Conservation (phyloP, 139 green algal genomes). For the Closterium sp. region DNA sequence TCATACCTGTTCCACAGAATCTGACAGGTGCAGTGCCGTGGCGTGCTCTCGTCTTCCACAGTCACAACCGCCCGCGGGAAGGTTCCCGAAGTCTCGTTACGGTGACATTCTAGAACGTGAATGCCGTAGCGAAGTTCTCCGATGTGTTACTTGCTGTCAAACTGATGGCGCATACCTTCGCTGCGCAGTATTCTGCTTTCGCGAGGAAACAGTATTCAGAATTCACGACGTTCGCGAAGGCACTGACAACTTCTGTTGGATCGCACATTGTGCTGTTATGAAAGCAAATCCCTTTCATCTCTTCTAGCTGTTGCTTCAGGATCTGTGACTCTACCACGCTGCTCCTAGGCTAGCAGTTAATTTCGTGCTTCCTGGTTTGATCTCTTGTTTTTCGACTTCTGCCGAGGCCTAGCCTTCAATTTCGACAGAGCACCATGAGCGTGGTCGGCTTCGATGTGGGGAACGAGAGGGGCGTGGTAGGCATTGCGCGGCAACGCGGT, state of each 20-base stretch:
- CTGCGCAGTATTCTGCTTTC: neutral
- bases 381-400: neutral
- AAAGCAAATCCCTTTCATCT: neutral
- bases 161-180: neutral
- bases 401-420: neutral
- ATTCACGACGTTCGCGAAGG: neutral
- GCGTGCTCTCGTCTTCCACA: neutral
- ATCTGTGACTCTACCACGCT: neutral
- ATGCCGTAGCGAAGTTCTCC: neutral
- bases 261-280: neutral
- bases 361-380: neutral
- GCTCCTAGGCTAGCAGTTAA: neutral
- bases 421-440: slow-evolving; percentile 63
- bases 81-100: neutral
- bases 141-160: neutral
- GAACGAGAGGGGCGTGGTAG: slow-evolving; percentile 80
- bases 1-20: neutral
- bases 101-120: neutral
- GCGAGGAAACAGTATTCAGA: neutral
- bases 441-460: slow-evolving; percentile 92
- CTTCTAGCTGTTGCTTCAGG: neutral
- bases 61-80: neutral
- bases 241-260: neutral
- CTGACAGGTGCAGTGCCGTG: neutral
- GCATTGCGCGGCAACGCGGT: slow-evolving; percentile 78